phyloP scores from a whole-genome alignment of 108 stramenopile genomes.

The Mayamaea pseudoterrestris region DNA sequence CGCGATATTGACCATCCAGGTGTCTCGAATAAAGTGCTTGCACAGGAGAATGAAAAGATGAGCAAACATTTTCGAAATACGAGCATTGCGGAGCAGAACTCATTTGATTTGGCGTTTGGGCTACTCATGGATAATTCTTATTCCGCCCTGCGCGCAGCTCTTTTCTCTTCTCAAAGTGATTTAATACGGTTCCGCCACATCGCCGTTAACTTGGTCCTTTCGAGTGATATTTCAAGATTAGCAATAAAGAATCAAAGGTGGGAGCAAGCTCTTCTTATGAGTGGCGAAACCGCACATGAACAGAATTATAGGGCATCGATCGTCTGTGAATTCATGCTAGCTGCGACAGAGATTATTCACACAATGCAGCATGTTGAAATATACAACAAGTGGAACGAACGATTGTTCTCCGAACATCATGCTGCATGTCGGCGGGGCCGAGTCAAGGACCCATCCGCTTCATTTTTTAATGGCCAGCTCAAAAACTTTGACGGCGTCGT shows the following conservation, averaged over 20 bases:
- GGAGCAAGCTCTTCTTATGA: too few relatives aligned
- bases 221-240: background rate
- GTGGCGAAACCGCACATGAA: too few relatives aligned
- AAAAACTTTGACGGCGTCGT: too few relatives aligned
- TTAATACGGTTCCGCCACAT: slow-evolving; percentile 1
- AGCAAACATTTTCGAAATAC: background rate
- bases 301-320: background rate
- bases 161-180: background rate
- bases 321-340: background rate
- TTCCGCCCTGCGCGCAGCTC: background rate
- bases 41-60: background rate
- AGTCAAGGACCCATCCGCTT: too few relatives aligned
- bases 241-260: too few relatives aligned
- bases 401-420: background rate
- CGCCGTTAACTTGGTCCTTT: background rate
- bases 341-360: background rate
- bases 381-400: slow-evolving; percentile 1
- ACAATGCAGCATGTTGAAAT: background rate
- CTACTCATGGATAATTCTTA: background rate
- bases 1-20: slow-evolving; percentile 1
- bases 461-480: too few relatives aligned
- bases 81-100: slow-evolving; percentile 1
- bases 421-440: background rate
- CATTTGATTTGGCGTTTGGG: background rate
- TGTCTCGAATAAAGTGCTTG: background rate